Percentiles rank a stretch among this genome's conserved stretches.
These are phyloP conservation scores for Coccomyxa sp. DNA, from an alignment of 139 green algal genomes.

Conservation along the genomic window DNA sequence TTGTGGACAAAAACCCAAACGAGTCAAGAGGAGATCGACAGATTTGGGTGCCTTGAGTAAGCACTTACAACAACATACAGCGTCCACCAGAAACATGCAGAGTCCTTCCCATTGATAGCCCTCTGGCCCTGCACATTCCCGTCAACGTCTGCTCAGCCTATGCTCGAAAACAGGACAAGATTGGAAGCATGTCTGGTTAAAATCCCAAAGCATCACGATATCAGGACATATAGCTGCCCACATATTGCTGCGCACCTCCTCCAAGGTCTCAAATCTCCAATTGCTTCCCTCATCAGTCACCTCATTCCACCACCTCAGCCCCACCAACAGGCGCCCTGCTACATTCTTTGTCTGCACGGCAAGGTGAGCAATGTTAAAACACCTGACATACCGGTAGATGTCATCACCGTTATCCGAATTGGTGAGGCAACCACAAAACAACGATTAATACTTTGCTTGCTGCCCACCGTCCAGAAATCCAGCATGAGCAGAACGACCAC, in stretches of 20 bases:
- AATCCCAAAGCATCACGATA: too few relatives aligned
- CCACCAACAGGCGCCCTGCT: conserved; percentile 85
- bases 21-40: too few relatives aligned
- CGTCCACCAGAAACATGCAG: conserved; percentile 68
- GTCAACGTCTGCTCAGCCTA: background rate
- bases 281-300: conserved; percentile 83
- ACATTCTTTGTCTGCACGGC: conserved; percentile 86
- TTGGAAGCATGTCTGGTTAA: too few relatives aligned
- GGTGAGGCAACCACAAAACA: background rate
- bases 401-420: background rate
- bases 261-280: conserved; percentile 89
- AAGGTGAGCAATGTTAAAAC: background rate
- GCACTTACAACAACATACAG: conserved; percentile 44
- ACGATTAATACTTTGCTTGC: background rate
- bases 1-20: too few relatives aligned
- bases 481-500: conserved; percentile 72
- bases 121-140: conserved; percentile 50
- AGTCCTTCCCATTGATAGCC: conserved; percentile 63
- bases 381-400: too few relatives aligned
- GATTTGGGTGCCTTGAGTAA: too few relatives aligned
- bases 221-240: too few relatives aligned
- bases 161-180: background rate
- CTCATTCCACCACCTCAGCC: conserved; percentile 97
- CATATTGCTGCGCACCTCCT: conserved; percentile 32
- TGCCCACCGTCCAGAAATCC: conserved; percentile 88